Evolutionary conservation across 805 yeast species (phyloP), one percentile per base, ranked within the genome.

Genomic region (Danielozyma ontarioensis): DNA sequence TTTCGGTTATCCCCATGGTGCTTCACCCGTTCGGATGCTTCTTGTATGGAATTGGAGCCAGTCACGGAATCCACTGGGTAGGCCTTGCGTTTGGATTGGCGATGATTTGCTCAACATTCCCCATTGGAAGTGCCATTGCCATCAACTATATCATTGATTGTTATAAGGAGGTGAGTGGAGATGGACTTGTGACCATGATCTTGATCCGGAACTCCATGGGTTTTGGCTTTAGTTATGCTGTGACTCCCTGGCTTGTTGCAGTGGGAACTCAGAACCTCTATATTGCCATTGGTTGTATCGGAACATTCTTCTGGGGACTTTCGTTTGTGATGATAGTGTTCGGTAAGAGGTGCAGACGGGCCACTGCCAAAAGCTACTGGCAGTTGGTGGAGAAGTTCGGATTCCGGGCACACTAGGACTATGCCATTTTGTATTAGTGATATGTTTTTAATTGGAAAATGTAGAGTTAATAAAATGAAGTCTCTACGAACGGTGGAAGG

Each of bases 111-210:
- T 33, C 49, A 10, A 43, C 48, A 6, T 46, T 46, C 39, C 48
- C 49, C 11, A 48, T 51, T 35, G 59, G 56, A 1, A 43, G 50
- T 27, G 57, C 55, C 11, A 51, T 50, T 24, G 55, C 58, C 16
- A 53, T 53, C 30, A 50, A 49, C 24, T 51, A 53, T 32, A 51
- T 51, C 28, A 44, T 52, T 22, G 57, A 53, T 35, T 44, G 50
- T 33, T 53, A 53, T 36, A 51, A 48, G 33, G 57, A 52, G 34
- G 56, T 51, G 3, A 40, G 52, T 14, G 53, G 56, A 22, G 57
- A 51, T 29, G 56, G 55, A 7, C 42, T 53, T 24, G 49, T 41
- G 13, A 39, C 44, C 4, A 41, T 41, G 44, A 39, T 41, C 27
- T 34, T 41, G 28, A 39, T 41, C 34, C 11, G 46, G 11, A 41